phyloP scores from a whole-genome alignment of 2,329 filamentous ascomycete species.

The Celoporthe dispersa region DNA sequence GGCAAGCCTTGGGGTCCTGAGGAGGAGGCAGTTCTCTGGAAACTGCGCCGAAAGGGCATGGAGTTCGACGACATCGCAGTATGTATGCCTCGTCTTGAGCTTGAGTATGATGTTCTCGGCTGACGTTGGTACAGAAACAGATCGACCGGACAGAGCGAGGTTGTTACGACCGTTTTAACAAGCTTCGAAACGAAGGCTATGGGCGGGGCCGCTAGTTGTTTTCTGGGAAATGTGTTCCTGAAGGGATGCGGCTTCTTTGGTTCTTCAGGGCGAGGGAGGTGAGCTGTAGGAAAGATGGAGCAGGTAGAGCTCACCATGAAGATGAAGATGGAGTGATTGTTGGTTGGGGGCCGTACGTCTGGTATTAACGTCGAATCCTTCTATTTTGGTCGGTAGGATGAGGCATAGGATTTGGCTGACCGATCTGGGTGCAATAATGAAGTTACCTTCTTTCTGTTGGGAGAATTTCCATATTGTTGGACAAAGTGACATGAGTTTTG shows the following conservation, averaged over 20 bases:
- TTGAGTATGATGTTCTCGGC: accelerated
- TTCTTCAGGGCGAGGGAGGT: not conserved
- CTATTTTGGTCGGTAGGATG: not conserved
- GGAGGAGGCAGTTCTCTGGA: constrained; percentile 28
- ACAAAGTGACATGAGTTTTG: not conserved
- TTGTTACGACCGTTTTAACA: constrained; percentile 29
- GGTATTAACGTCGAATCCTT: not conserved
- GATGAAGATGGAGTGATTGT: not conserved
- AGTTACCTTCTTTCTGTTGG: not conserved
- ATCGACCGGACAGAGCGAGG: constrained; percentile 29
- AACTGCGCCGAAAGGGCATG: constrained; percentile 25
- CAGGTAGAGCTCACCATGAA: not conserved
- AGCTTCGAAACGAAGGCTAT: constrained; percentile 26
- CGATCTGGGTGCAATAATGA: not conserved
- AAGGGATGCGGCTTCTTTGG: not conserved
- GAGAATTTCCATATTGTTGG: not conserved
- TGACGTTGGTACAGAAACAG: constrained; percentile 4
- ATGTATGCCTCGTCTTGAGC: not conserved
- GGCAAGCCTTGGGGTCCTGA: constrained; percentile 27
- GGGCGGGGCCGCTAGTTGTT: constrained; percentile 7
- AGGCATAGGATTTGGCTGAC: not conserved
- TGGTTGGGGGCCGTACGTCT: not conserved
- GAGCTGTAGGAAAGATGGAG: not conserved
- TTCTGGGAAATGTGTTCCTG: not conserved
- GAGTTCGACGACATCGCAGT: constrained; percentile 27